A percentile compares a stretch with the other conserved stretches of the same genome.
phyloP scores from a whole-genome alignment of 2,329 filamentous ascomycete genomes.

The Pyricularia pennisetigena region DNA sequence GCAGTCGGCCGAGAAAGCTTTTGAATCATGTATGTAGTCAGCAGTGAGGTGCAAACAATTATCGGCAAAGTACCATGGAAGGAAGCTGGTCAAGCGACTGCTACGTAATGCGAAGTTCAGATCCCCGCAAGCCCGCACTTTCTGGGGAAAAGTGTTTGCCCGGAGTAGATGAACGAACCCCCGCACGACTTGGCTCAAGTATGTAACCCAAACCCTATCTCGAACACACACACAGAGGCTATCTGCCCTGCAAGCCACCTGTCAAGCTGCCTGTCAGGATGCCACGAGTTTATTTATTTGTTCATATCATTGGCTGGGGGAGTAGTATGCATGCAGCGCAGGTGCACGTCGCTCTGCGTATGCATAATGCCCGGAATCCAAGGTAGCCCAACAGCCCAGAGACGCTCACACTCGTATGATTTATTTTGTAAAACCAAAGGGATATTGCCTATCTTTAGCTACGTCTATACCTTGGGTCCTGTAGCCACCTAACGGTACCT shows the following conservation, averaged over 20 bases:
- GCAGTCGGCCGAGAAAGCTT: not conserved
- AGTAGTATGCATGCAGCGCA: not conserved
- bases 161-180: not conserved
- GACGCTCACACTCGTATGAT: too few species aligned
- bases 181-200: too few species aligned
- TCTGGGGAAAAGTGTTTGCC: constrained; percentile 5
- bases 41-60: not conserved
- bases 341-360: not conserved
- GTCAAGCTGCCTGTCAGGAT: too few species aligned
- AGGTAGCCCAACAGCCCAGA: not conserved
- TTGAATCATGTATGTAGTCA: not conserved
- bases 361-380: not conserved
- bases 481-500: not conserved
- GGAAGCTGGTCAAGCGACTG: not conserved
- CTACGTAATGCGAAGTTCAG: not conserved
- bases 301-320: not conserved
- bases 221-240: not conserved
- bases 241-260: too few species aligned
- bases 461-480: too few species aligned
- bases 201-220: not conserved
- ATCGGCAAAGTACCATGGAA: not conserved
- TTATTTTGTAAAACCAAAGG: too few species aligned
- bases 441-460: too few species aligned
- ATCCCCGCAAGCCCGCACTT: not conserved
- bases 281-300: too few species aligned